Evolutionary conservation across 257 asterid genomes (phyloP), one percentile per base, ranked within the genome.

Genomic region (Craterostigma plantagineum): DNA sequence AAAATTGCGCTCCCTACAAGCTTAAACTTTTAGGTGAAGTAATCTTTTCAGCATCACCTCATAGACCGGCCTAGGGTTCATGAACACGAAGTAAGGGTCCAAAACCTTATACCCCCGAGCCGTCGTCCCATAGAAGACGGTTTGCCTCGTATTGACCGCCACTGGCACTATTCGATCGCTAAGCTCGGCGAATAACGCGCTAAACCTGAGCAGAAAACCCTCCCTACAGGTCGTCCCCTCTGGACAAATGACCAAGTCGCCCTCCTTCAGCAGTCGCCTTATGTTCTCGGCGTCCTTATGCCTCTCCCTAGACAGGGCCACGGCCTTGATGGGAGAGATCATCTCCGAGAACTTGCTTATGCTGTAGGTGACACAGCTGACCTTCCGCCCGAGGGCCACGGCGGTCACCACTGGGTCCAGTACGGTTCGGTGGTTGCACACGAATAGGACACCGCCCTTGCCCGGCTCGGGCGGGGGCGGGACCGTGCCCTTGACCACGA

Each of bases 151-250:
- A 7, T 65, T 72, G 6, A 81, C 68, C 10, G 96, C 92, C 4
- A 85, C 96, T 0, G 91, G 96, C 35, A 85, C 96, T 40, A 81
- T 85, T 33, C 94, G 50, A 40, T 85, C 91, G 4, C 86, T 85
- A 0, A 85, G 33, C 36, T 85, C 96, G 0, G 96, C 94, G 16
- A 85, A 85, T 1, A 85, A 65, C 10, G 92, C 94, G 27, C 91
- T 77, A 46, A 85, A 81, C 56, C 94, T 53, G 14, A 85, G 60
- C 49, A 85, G 42, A 41, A 81, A 85, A 7, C 79, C 73, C 39
- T 81, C 96, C 14, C 96, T 34, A 36, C 96, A 85, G 0, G 96
- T 85, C 0, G 96, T 85, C 11, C 96, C 96, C 42, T 85, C 96
- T 0, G 94, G 92, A 49, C 92, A 85, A 0, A 85, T 61, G 0